Conservation (phyloP, 495 filamentous ascomycete genomes). For the Arthonia radiata region DNA sequence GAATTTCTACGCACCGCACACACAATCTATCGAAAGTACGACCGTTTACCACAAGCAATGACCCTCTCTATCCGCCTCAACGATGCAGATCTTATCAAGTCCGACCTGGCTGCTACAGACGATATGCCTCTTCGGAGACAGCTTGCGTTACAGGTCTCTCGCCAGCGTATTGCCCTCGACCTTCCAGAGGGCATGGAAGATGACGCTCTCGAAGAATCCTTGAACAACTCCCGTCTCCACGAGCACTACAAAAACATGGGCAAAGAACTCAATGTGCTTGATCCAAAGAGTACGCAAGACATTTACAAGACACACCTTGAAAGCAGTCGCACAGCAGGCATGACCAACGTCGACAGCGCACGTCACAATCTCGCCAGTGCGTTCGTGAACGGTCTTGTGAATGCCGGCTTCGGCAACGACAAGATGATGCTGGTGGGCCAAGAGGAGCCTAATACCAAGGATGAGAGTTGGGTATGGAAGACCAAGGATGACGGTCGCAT, state of each 20-base stretch:
- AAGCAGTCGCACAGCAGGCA: conserved; percentile 67
- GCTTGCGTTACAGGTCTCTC: conserved; percentile 76
- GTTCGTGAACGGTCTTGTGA: conserved; percentile 92
- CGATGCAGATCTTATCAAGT: conserved; percentile 51
- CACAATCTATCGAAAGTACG: conserved; percentile 73
- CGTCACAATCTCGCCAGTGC: conserved; percentile 85
- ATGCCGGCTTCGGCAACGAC: conserved; percentile 83
- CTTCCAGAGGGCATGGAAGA: conserved; percentile 32
- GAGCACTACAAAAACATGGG: conserved; percentile 83
- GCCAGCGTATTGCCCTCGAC: conserved; percentile 74
- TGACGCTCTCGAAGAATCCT: conserved; percentile 46
- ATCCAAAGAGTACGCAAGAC: conserved; percentile 90
- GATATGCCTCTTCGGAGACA: conserved; percentile 77
- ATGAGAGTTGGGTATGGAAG: conserved; percentile 93
- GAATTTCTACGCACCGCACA: conserved; percentile 79
- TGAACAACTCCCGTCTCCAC: conserved; percentile 67
- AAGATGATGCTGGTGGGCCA: conserved; percentile 94
- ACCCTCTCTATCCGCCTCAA: conserved; percentile 85
- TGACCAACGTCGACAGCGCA: conserved; percentile 87
- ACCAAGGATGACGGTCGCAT: conserved; percentile 96
- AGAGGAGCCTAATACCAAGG: conserved; percentile 40
- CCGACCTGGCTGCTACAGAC: conserved; percentile 50
- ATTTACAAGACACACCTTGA: conserved; percentile 99
- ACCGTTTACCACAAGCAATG: conserved; percentile 78
- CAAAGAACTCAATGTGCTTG: conserved; percentile 90